A percentile compares a stretch with the other conserved stretches of the same genome.
phyloP scores from a whole-genome alignment of 805 yeast species.

The Wickerhamiella parazyma region DNA sequence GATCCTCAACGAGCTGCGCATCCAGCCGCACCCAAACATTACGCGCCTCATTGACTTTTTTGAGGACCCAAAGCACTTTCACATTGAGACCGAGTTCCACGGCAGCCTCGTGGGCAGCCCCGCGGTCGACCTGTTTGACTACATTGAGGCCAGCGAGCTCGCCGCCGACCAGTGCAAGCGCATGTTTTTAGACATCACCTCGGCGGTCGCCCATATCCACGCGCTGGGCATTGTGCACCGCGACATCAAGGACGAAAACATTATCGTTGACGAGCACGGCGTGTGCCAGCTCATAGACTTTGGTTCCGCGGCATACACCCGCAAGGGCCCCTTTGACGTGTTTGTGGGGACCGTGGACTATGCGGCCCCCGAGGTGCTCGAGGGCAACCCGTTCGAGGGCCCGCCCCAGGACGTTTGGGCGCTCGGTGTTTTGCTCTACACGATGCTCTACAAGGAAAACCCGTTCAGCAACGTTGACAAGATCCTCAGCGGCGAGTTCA shows the following conservation, averaged over 20 bases:
- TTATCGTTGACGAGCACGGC: constrained; percentile 68
- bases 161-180: constrained; percentile 62
- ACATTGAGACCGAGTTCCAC: constrained; percentile 82
- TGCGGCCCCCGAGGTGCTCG: constrained; percentile 92
- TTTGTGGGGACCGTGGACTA: constrained; percentile 96
- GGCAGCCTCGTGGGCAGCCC: constrained; percentile 84
- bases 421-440: constrained; percentile 77
- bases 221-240: constrained; percentile 76
- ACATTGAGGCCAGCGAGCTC: constrained; percentile 78
- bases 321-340: constrained; percentile 90
- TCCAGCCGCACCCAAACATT: constrained; percentile 75
- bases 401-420: constrained; percentile 97
- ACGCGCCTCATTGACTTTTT: constrained; percentile 79
- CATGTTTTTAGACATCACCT: constrained; percentile 65
- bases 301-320: constrained; percentile 85
- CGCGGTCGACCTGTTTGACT: constrained; percentile 84
- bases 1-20: constrained; percentile 61
- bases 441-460: constrained; percentile 82
- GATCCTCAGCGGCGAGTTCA: constrained; percentile 75
- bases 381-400: constrained; percentile 82
- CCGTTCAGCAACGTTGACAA: constrained; percentile 95
- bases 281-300: constrained; percentile 79
- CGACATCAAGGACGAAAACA: constrained; percentile 89
- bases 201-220: constrained; percentile 73
- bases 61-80: constrained; percentile 81